Conservation (phyloP, 2,329 filamentous ascomycete species). For the Talaromyces sp. region DNA sequence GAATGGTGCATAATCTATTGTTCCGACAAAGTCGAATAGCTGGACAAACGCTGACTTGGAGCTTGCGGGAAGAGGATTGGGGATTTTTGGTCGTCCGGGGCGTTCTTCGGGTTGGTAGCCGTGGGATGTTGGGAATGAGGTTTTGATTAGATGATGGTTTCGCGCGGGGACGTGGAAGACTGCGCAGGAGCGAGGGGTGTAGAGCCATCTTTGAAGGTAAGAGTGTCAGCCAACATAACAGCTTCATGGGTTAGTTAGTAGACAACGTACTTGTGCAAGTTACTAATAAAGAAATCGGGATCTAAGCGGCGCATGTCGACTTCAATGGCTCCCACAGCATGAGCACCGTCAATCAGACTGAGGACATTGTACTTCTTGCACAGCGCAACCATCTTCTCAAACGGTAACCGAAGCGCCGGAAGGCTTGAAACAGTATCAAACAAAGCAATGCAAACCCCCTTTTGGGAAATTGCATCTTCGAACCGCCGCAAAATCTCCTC, state of each 20-base stretch:
- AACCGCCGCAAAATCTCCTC: constrained; percentile 58
- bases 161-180: constrained; percentile 73
- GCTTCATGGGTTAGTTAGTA: not conserved
- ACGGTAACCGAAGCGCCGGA: constrained; percentile 78
- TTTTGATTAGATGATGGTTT: constrained; percentile 73
- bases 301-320: constrained; percentile 66
- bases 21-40: constrained; percentile 76
- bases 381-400: constrained; percentile 61
- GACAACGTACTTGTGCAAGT: constrained; percentile 68
- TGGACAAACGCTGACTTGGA: constrained; percentile 61
- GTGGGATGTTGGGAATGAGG: constrained; percentile 76
- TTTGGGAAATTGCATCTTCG: constrained; percentile 51
- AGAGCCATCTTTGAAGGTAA: constrained; percentile 64
- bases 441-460: constrained; percentile 60
- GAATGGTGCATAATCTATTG: constrained; percentile 69
- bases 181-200: constrained; percentile 75
- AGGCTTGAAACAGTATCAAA: constrained; percentile 79
- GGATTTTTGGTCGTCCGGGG: not conserved
- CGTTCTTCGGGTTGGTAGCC: constrained; percentile 56
- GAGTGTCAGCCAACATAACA: not conserved
- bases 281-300: constrained; percentile 83
- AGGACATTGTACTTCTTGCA: constrained; percentile 69
- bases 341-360: constrained; percentile 79
- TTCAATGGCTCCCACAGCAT: constrained; percentile 75
- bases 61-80: constrained; percentile 41